Evolutionary conservation across 1,284 basidiomycete species (phyloP).

Genomic region (Heliocybe sulcata): DNA sequence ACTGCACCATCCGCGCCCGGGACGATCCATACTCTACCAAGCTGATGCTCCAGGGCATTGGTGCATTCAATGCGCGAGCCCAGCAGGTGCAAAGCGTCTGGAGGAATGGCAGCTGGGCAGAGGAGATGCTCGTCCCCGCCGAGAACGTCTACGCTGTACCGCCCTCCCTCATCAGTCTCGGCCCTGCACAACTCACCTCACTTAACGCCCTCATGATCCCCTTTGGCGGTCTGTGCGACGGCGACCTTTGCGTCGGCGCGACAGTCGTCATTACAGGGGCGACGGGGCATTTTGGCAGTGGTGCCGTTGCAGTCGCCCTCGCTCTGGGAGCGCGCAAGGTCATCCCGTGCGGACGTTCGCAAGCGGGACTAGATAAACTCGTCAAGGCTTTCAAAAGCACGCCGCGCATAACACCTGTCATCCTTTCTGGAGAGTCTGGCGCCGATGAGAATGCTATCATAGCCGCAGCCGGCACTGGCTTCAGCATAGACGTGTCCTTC

Average conservation of each 20-base stretch:
- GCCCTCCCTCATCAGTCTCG: not conserved
- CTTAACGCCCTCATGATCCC: not conserved
- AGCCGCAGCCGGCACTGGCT: not conserved
- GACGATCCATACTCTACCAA: slow-evolving; percentile 4
- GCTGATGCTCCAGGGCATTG: not conserved
- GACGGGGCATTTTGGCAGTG: slow-evolving; percentile 3
- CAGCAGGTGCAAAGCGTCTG: slow-evolving; percentile 3
- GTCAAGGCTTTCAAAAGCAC: not conserved
- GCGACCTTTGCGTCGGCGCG: not conserved
- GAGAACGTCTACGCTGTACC: not conserved
- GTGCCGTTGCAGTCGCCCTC: not conserved
- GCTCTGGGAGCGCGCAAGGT: slow-evolving; percentile 1
- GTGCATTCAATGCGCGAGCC: not conserved
- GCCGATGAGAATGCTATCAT: not conserved
- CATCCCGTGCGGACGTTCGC: not conserved
- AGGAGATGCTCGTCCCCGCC: slow-evolving; percentile 3
- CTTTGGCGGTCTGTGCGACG: slow-evolving; percentile 1
- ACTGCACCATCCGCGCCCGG: slow-evolving; percentile 14
- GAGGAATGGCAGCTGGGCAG: slow-evolving; percentile 5
- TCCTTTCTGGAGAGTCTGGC: not conserved
- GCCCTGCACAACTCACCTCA: not conserved
- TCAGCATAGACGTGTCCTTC: not conserved
- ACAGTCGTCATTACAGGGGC: slow-evolving; percentile 1
- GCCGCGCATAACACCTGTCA: not conserved
- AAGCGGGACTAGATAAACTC: not conserved